A percentile compares a stretch with the other conserved stretches of the same genome.
Conservation (phyloP, 2,329 filamentous ascomycete genomes). For the Scolecobasidium constrictum region DNA sequence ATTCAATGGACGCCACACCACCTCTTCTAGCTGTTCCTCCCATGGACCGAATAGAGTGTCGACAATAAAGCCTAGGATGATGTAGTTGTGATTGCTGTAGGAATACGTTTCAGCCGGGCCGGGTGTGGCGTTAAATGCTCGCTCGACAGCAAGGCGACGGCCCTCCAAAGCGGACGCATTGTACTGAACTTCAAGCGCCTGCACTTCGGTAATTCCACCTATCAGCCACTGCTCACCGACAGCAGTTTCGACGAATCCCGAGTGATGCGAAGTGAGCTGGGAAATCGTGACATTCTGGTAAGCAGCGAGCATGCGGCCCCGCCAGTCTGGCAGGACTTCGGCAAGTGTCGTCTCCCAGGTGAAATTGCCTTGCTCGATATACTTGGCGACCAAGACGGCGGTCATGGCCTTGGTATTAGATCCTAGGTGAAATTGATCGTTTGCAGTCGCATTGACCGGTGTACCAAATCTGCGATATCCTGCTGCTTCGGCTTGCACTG, state of each 20-base stretch:
- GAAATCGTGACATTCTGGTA: neutral
- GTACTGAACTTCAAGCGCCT: neutral
- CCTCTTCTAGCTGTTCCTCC: neutral
- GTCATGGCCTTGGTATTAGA: slow-evolving; percentile 1
- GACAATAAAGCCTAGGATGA: neutral
- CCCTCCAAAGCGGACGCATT: neutral
- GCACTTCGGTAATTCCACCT: neutral
- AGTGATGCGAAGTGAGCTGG: neutral
- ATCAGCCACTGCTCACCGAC: no score
- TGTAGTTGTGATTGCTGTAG: neutral
- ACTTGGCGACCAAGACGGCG: neutral
- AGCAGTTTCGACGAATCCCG: neutral
- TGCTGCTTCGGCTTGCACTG: neutral
- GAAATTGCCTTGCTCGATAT: neutral
- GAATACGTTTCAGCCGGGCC: neutral
- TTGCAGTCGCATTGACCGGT: neutral
- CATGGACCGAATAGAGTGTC: neutral
- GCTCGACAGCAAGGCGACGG: neutral
- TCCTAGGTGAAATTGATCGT: slow-evolving; percentile 1
- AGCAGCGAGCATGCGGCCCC: neutral
- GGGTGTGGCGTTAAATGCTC: neutral
- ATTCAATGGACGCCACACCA: neutral
- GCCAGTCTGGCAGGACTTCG: neutral
- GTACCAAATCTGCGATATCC: neutral
- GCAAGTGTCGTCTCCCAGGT: neutral